Base-by-base conservation (phyloP, 2,329 filamentous ascomycete species). In the Colletotrichum musicola region DNA sequence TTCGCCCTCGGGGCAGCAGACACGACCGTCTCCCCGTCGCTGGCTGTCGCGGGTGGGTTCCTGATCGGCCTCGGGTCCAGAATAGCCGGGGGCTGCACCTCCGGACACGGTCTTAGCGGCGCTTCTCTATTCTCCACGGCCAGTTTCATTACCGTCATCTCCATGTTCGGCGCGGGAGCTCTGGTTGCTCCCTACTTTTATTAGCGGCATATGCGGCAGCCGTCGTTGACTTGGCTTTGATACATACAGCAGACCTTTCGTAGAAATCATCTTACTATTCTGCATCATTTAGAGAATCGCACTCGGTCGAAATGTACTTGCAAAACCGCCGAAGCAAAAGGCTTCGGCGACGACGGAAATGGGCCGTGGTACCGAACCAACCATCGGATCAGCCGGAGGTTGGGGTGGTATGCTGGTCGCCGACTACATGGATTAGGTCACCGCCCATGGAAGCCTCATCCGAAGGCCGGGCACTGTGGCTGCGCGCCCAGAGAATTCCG, bases 91-190 rank as follows among this genome's bases (percentile, higher is more conserved):
- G 90, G 90, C 0, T 93, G 90, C 71, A 91, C 90, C 0, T 90
- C 88, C 5, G 90, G 90, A 0, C 90, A 93, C 75, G 90, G 90
- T 0, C 89, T 93, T 71, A 91, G 87, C 67, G 90, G 90, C 0
- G 84, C 92, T 74, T 86, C 87, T n/a, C 80, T 89, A 68, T 79
- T 92, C 58, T 89, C 86, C 0, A 78, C 86, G 4, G 86, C 89
- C 10, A 92, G 90, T 73, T 82, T 91, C 63, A 76, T 92, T 13
- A 90, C 88, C 0, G 88, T 91, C 25, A 84, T 77, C 3, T 80
- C 84, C 5, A 85, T 89, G 72, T 91, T 92, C 80, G 83, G 75
- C 0, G 83, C 83, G 0, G 89, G 88, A 4, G 40, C 58, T 74
- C 55, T 75, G 12, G 60, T 75, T 56, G 70, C 72, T 7, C 69